Percentiles rank a stretch among this genome's conserved stretches.
Evolutionary conservation across 2,329 filamentous ascomycete genomes (phyloP).

Genomic region (Neofusicoccum umdonicola): DNA sequence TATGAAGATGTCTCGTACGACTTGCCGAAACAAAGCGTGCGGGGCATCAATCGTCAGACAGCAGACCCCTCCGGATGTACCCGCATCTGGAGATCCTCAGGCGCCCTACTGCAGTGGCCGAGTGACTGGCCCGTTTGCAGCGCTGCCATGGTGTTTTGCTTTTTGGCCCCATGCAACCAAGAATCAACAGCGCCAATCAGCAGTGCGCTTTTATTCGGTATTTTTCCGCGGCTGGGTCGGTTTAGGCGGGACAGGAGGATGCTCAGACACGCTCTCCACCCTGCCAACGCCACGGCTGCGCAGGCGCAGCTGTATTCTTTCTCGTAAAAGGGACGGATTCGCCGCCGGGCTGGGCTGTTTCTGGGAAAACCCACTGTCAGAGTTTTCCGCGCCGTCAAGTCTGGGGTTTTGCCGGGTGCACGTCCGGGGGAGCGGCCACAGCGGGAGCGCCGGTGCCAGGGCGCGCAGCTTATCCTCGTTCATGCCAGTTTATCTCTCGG

Average conservation of each 20-base stretch:
- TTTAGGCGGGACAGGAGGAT: not conserved
- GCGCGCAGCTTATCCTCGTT: not conserved
- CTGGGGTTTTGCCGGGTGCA: constrained; percentile 1
- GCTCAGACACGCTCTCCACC: not conserved
- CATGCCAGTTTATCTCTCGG: not conserved
- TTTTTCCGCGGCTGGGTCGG: constrained; percentile 2
- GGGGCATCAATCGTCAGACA: not conserved
- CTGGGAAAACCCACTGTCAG: not conserved
- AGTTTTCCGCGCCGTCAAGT: not conserved
- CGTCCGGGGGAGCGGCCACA: not conserved
- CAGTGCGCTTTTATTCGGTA: not conserved
- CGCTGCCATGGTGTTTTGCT: not conserved
- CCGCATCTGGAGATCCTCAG: constrained; percentile 10
- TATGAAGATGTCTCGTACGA: not conserved
- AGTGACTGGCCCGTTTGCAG: not conserved
- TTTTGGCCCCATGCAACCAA: not conserved
- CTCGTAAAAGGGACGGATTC: not conserved
- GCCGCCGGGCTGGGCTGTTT: not conserved
- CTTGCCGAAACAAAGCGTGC: not conserved
- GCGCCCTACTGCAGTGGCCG: not conserved
- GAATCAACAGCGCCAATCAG: not conserved
- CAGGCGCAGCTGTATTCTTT: not conserved
- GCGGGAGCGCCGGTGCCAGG: not conserved
- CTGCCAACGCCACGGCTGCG: not conserved
- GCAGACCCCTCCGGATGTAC: not conserved